Percentiles rank a stretch among this genome's conserved stretches.
Evolutionary conservation across 805 yeast species (phyloP).

Genomic region (Huiozyma naganishii): DNA sequence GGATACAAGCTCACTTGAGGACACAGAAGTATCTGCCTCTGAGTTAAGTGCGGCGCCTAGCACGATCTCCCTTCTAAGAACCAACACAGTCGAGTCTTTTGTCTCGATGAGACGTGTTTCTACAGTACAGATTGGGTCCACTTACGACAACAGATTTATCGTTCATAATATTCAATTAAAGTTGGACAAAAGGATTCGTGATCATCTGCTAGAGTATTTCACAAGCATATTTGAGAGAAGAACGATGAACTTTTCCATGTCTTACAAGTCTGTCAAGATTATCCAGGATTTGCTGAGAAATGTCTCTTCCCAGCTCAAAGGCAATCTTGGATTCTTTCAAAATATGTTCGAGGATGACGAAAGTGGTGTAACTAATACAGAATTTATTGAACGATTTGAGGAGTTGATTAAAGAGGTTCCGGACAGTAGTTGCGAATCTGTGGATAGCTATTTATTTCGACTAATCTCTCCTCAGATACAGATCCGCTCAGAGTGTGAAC

Average conservation of each 20-base stretch:
- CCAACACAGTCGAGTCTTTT: constrained; percentile 23
- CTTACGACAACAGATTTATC: constrained; percentile 48
- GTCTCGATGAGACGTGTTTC: constrained; percentile 24
- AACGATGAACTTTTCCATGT: constrained; percentile 35
- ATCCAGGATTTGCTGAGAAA: constrained; percentile 32
- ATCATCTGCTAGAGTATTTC: constrained; percentile 38
- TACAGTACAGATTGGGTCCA: constrained; percentile 18
- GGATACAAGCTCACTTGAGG: background rate
- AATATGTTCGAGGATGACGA: constrained; percentile 9
- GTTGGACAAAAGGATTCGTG: constrained; percentile 42
- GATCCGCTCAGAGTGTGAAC: constrained; percentile 36
- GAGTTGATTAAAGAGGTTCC: constrained; percentile 35
- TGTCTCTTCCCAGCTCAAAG: constrained; percentile 11
- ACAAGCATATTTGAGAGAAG: constrained; percentile 34
- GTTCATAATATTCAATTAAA: constrained; percentile 45
- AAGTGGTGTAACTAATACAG: constrained; percentile 19
- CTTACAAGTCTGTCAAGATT: constrained; percentile 39
- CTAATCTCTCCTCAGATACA: constrained; percentile 56
- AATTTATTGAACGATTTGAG: constrained; percentile 36
- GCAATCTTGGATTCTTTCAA: constrained; percentile 2
- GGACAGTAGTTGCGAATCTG: constrained; percentile 31
- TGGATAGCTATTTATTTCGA: constrained; percentile 42
- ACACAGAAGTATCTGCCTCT: constrained; percentile 7
- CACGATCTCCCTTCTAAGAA: constrained; percentile 6
- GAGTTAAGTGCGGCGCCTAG: constrained; percentile 2